Base-by-base conservation (phyloP, 2,329 filamentous ascomycete species). In the Phyllosticta citrichinensis region DNA sequence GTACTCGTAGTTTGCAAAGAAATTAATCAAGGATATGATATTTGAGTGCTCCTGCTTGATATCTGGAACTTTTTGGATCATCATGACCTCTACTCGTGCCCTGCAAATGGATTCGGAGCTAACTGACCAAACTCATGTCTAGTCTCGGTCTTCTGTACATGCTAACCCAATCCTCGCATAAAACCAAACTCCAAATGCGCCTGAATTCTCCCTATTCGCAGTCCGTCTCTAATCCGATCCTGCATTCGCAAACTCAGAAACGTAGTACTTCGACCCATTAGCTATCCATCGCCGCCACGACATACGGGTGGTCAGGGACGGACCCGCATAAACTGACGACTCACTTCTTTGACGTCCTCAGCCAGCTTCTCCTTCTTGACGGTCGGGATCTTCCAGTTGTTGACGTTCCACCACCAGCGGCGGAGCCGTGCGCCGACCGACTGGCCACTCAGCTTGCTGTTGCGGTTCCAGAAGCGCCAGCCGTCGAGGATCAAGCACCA, bases 371-470 rank as follows among this genome's bases (percentile, higher is more conserved):
- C 11, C n/a, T n/a, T 30, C 5, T n/a, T 27, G 0, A 51, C 14
- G 1, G 22, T 17, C 0, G 71, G 72, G 57, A 73, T 64, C 25
- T 57, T 80, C 94, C 94, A 97, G 69, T 95, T 91, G 71, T 97
- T 97, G 19, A 96, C 89, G 22, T 83, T 84, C 78, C 91, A 97
- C 93, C 94, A 99, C 94, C 93, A 97, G 66, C 91, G 81, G 67
- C 94, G 81, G 56, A 94, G 77, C 66, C 83, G 84, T 6, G 89
- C 90, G 22, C 94, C 94, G 17, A 89, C 77, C 25, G 85, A 86
- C 67, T 84, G 85, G 9, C 94, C 94, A 64, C 85, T 86, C 66
- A 96, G 81, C 69, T 86, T 85, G 14, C 89, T 87, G 62, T 82
- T 87, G 63, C 83, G 82, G 74, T 97, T 97, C 89, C 89, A 96